Conservation (phyloP, 2,329 filamentous ascomycete species). For the Aspergillus persii region DNA sequence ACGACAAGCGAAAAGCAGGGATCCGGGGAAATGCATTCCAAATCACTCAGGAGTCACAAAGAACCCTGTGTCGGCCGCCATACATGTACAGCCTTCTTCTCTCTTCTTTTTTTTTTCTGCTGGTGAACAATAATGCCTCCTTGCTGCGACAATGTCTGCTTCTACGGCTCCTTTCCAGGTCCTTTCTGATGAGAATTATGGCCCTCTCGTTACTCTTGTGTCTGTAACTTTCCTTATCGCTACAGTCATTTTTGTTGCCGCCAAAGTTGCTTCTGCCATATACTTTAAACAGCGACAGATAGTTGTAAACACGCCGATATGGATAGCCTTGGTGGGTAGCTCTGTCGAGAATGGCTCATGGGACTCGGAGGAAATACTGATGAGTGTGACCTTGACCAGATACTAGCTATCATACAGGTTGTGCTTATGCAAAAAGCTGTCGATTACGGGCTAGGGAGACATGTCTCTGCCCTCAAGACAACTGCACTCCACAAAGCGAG, state of each 20-base stretch:
- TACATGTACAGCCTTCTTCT: not conserved
- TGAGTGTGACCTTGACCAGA: not conserved
- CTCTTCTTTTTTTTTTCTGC: not conserved
- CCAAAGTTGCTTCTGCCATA: slow-evolving; percentile 12
- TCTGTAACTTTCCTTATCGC: slow-evolving; percentile 13
- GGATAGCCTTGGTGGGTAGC: slow-evolving; percentile 10
- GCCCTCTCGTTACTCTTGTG: slow-evolving; percentile 11
- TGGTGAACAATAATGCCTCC: not conserved
- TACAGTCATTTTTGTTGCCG: slow-evolving; percentile 12
- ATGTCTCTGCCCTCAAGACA: slow-evolving; percentile 1
- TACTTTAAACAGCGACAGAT: slow-evolving; percentile 17
- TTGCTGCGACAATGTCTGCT: slow-evolving; percentile 7
- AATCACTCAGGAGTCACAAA: not conserved
- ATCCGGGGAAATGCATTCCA: not conserved
- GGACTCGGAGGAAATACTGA: not conserved
- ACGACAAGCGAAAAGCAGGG: not conserved
- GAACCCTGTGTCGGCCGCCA: not conserved
- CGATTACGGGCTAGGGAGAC: slow-evolving; percentile 12
- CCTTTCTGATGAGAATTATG: slow-evolving; percentile 11
- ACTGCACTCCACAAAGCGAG: slow-evolving; percentile 1
- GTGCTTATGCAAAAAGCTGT: slow-evolving; percentile 12
- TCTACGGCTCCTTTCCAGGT: slow-evolving; percentile 4
- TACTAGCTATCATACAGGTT: slow-evolving; percentile 6
- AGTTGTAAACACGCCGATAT: slow-evolving; percentile 13
- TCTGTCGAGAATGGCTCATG: not conserved